phyloP scores from a whole-genome alignment of 2,329 filamentous ascomycete species.

The Monosporascus sp. region DNA sequence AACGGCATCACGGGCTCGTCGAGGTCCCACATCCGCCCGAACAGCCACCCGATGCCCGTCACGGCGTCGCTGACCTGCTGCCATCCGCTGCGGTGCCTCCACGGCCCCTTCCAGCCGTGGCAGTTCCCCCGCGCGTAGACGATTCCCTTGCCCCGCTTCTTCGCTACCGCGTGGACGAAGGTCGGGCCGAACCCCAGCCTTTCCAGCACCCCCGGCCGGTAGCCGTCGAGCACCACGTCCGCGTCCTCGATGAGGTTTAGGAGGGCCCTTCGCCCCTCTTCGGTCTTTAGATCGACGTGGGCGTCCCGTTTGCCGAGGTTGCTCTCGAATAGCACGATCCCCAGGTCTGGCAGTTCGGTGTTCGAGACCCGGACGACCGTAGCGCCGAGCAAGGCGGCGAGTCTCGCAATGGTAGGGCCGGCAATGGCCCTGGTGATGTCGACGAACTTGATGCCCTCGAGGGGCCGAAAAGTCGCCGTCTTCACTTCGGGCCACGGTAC shows the following conservation, averaged over 20 bases:
- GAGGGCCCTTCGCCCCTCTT: constrained; percentile 16
- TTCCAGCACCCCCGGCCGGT: constrained; percentile 27
- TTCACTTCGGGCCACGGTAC: constrained; percentile 19
- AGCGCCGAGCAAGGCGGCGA: constrained; percentile 28
- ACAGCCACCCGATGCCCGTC: constrained; percentile 24
- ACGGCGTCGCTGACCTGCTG: constrained; percentile 26
- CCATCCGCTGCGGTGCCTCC: constrained; percentile 28
- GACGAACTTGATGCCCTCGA: constrained; percentile 29
- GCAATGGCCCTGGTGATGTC: constrained; percentile 32
- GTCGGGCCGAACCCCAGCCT: constrained; percentile 25
- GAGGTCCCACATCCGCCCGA: constrained; percentile 23
- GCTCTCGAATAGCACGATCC: constrained; percentile 27
- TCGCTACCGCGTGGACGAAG: constrained; percentile 19
- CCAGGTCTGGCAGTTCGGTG: constrained; percentile 25
- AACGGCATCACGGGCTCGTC: constrained; percentile 26
- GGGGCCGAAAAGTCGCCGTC: constrained; percentile 17
- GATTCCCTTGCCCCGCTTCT: constrained; percentile 21
- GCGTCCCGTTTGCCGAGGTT: constrained; percentile 29
- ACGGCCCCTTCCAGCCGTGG: constrained; percentile 30
- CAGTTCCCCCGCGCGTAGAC: constrained; percentile 32
- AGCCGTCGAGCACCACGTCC: constrained; percentile 31
- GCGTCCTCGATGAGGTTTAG: constrained; percentile 22
- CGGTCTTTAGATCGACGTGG: constrained; percentile 27
- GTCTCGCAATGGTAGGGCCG: constrained; percentile 27
- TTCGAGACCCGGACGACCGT: constrained; percentile 29